Evolutionary conservation across 768 basidiomycete species (phyloP), one percentile per base, ranked within the genome.

Genomic region (Sarcodon aspratus): DNA sequence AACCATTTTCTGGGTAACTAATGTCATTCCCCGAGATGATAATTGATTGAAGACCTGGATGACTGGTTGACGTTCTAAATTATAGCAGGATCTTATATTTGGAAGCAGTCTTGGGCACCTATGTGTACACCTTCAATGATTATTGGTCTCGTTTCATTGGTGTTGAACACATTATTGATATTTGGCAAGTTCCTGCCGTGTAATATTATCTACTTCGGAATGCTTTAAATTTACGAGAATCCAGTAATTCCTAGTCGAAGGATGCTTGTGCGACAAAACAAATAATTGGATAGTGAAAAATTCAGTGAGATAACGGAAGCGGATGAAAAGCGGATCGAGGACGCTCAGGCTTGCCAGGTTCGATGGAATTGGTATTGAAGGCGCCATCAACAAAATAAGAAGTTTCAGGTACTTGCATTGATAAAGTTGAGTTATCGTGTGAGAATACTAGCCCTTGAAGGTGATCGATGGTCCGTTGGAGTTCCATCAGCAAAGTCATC

Each of bases 21-120:
- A 27, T 27, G 21, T 3, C 21, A 27, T 27, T 27, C 21, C 21
- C 21, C 21, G 21, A 15, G 3, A 15, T 9, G 34, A 27, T 27
- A 27, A 27, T 27, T 27, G 21, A 27, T 2, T 27, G 21, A 27
- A 2, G 21, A 27, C 21, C 21, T 36, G n/a, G 17, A 2, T 6
- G 40, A 15, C 6, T 12, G 7, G 8, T 10, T 46, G 36, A 13
- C 12, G 46, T 31, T 18, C 42, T 35, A 13, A 8, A 4, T 36
- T 44, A 82, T 79, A 4, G 75, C 78, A 54, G 75, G 77, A 2
- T 79, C 79, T 0, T 82, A 74, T 55, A 69, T 73, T 0, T 82
- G 81, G 80, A 75, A 76, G 54, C 57, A 73, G 3, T 57, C 59
- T n/a, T 83, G 80, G 79, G 68, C 77, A 7, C 80, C 81, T 0